A percentile compares a stretch with the other conserved stretches of the same genome.
phyloP scores from a whole-genome alignment of 2,329 filamentous ascomycete species.

The Talaromyces sp. region DNA sequence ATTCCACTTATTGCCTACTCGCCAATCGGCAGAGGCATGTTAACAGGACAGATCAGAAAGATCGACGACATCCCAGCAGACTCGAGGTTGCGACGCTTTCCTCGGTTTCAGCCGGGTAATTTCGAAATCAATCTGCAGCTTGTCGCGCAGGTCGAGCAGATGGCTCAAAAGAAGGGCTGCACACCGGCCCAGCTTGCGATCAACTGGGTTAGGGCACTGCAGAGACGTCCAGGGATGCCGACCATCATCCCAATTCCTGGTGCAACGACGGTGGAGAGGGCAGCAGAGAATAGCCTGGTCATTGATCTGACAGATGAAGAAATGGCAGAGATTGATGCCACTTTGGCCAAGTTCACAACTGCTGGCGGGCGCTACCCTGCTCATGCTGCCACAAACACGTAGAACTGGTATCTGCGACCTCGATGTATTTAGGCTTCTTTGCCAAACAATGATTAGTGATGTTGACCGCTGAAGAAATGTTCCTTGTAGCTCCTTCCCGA shows the following conservation, averaged over 20 bases:
- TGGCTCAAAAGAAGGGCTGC: conserved; percentile 46
- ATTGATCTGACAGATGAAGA: conserved; percentile 49
- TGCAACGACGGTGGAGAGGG: conserved; percentile 36
- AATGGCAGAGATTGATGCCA: conserved; percentile 21
- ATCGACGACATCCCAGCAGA: conserved; percentile 44
- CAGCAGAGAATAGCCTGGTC: conserved; percentile 42
- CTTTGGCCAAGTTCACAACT: conserved; percentile 19
- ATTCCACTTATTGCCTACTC: conserved; percentile 62
- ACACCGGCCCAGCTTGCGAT: conserved; percentile 51
- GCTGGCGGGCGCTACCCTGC: conserved; percentile 19
- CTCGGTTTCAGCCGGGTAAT: conserved; percentile 53
- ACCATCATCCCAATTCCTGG: conserved; percentile 48
- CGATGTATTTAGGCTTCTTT: not conserved
- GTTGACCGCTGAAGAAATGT: not conserved
- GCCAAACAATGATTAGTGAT: not conserved
- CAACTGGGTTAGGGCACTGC: conserved; percentile 44
- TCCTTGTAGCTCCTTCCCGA: not conserved
- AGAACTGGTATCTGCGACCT: not conserved
- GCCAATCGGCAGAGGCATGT: conserved; percentile 58
- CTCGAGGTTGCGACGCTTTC: conserved; percentile 27
- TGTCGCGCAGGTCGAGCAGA: conserved; percentile 45
- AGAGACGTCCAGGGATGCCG: conserved; percentile 28
- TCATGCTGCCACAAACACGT: not conserved
- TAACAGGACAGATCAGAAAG: conserved; percentile 51
- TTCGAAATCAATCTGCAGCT: conserved; percentile 53